A percentile compares a stretch with the other conserved stretches of the same genome.
These are phyloP conservation scores for Phalaenopsis aphrodite DNA, from an alignment of 106 monocot genomes.

Conservation along the genomic window DNA sequence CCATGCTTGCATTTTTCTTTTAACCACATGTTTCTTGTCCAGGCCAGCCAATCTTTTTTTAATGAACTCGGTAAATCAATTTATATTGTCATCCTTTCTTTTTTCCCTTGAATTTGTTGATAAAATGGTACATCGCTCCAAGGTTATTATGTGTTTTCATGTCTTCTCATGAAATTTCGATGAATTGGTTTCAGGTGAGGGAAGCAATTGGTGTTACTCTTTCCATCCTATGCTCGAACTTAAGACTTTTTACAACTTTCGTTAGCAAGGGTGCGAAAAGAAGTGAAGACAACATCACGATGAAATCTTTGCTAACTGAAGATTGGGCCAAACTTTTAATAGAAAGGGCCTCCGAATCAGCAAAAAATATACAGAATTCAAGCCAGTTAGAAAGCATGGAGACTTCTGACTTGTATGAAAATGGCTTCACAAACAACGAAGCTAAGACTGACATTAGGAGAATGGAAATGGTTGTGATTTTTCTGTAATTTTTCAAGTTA, in stretches of 20 bases:
- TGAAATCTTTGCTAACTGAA: slow-evolving; percentile 25
- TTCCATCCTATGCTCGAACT: slow-evolving; percentile 67
- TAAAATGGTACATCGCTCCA: not conserved
- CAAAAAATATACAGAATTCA: slow-evolving; percentile 61
- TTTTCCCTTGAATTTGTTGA: not conserved
- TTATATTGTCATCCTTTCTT: not conserved
- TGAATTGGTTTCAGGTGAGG: slow-evolving; percentile 57
- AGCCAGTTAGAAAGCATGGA: slow-evolving; percentile 45
- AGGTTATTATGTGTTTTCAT: not conserved
- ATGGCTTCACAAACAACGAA: slow-evolving; percentile 29
- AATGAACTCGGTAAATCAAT: not conserved
- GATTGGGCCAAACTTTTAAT: slow-evolving; percentile 49
- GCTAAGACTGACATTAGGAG: slow-evolving; percentile 46
- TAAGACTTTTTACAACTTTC: slow-evolving; percentile 40
- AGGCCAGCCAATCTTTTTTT: not conserved
- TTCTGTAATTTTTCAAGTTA: slow-evolving; percentile 6
- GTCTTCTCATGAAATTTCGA: slow-evolving; percentile 4
- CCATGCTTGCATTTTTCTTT: not conserved
- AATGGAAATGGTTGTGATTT: slow-evolving; percentile 76
- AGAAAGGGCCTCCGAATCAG: slow-evolving; percentile 43
- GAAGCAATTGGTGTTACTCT: slow-evolving; percentile 77
- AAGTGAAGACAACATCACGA: slow-evolving; percentile 18
- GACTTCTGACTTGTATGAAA: slow-evolving; percentile 31
- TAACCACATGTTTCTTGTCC: not conserved
- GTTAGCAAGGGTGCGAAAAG: slow-evolving; percentile 2